Percentiles rank a stretch among this genome's conserved stretches.
Conservation (phyloP, 75 land plant genomes). For the Gnetum montanum region DNA sequence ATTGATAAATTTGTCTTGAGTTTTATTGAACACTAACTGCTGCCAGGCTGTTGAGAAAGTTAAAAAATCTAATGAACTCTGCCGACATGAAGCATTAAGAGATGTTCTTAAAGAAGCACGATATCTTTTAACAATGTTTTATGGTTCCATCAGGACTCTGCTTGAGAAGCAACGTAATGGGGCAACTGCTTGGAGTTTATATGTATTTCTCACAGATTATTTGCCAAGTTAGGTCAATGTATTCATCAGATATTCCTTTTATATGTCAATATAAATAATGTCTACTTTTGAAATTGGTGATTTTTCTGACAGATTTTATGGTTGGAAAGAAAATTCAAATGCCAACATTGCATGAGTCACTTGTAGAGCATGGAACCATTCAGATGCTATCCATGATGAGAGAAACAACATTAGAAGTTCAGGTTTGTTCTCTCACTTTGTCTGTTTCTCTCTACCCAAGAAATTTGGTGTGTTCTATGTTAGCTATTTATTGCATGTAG, state of each 20-base stretch:
- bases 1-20: too few relatives aligned
- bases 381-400: slow-evolving; percentile 70
- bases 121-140: slow-evolving; percentile 74
- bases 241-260: too few relatives aligned
- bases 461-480: too few relatives aligned
- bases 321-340: slow-evolving; percentile 66
- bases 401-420: slow-evolving; percentile 78
- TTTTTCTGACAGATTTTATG: slow-evolving; percentile 59
- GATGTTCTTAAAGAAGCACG: slow-evolving; percentile 71
- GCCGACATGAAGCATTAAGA: slow-evolving; percentile 55
- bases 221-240: too few relatives aligned
- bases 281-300: background rate
- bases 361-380: slow-evolving; percentile 77
- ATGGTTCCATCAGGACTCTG: slow-evolving; percentile 67
- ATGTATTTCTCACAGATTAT: slow-evolving; percentile 77
- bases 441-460: too few relatives aligned
- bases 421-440: too few relatives aligned
- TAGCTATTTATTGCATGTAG: too few relatives aligned
- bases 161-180: slow-evolving; percentile 80
- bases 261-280: too few relatives aligned
- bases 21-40: too few relatives aligned
- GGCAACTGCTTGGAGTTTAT: slow-evolving; percentile 56
- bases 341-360: slow-evolving; percentile 64
- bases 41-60: slow-evolving; percentile 77
- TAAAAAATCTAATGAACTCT: slow-evolving; percentile 59